Conservation (phyloP, 176 grass and related monocot species). For the Ensete glaucum region DNA sequence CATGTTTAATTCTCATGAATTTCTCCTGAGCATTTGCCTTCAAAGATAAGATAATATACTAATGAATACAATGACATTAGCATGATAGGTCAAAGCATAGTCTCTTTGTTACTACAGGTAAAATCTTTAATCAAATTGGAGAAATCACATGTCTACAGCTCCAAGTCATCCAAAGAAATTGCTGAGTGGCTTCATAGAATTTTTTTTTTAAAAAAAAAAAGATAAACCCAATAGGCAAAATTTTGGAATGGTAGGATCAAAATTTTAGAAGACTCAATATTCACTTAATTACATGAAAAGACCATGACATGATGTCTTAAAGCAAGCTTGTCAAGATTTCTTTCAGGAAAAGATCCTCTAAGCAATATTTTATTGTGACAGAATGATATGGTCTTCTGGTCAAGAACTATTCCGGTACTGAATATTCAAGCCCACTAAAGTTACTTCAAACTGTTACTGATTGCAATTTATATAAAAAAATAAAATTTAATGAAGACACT, state of each 20-base stretch:
- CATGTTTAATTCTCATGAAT: slow-evolving; percentile 91
- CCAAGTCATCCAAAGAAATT: background rate
- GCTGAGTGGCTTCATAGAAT: background rate
- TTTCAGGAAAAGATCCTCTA: too few species aligned
- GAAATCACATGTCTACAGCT: background rate
- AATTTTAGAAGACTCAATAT: background rate
- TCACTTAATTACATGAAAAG: too few species aligned
- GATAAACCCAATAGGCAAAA: background rate
- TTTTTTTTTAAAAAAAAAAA: background rate
- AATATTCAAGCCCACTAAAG: too few species aligned
- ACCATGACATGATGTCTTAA: too few species aligned
- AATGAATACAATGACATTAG: background rate
- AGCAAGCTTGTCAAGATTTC: too few species aligned
- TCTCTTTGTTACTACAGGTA: background rate
- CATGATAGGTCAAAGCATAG: background rate
- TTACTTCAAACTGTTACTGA: too few species aligned
- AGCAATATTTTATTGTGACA: too few species aligned
- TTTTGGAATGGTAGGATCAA: background rate
- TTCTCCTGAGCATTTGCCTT: slow-evolving; percentile 68
- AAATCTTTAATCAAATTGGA: background rate
- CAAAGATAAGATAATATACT: background rate
- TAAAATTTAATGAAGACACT: too few species aligned
- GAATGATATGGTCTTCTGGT: too few species aligned
- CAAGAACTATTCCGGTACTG: too few species aligned
- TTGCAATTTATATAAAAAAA: too few species aligned